Conservation (phyloP, 371 early-diverging fungal genomes). For the Mucor mucedo region DNA sequence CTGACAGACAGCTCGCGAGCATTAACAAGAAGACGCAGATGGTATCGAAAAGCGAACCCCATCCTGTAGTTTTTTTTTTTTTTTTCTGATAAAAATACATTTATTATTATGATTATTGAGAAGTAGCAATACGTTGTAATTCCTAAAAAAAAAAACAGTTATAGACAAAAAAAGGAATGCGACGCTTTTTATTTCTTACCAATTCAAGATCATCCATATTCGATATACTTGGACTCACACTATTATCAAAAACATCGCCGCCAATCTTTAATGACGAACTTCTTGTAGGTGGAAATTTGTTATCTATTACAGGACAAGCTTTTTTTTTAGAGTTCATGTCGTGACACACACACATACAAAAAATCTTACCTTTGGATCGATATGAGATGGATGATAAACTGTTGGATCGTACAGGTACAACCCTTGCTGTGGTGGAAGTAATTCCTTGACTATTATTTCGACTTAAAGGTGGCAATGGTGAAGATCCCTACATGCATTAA, state of each 20-base stretch:
- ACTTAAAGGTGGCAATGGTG: neutral
- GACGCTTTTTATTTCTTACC: conserved; percentile 17
- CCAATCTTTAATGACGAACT: conserved; percentile 27
- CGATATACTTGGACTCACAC: conserved; percentile 21
- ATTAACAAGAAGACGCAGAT: conserved; percentile 35
- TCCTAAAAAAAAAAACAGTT: conserved; percentile 24
- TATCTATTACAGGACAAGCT: neutral
- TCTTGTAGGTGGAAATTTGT: conserved; percentile 12
- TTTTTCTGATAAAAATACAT: neutral
- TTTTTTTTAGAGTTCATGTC: neutral
- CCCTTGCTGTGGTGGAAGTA: neutral
- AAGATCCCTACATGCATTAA: neutral
- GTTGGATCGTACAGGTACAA: conserved; percentile 14
- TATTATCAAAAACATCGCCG: conserved; percentile 28
- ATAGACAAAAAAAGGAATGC: neutral
- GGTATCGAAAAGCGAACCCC: conserved; percentile 32
- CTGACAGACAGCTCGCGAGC: conserved; percentile 12
- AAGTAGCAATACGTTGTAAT: conserved; percentile 44
- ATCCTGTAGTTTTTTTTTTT: neutral
- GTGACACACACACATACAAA: neutral
- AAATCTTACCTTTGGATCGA: neutral
- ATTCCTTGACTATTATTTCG: neutral
- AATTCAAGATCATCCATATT: conserved; percentile 48
- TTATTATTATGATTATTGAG: conserved; percentile 5
- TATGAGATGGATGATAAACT: conserved; percentile 17